Percentiles rank a stretch among this genome's conserved stretches.
Evolutionary conservation across 805 yeast genomes (phyloP).

Genomic region (Lachancea sp.): DNA sequence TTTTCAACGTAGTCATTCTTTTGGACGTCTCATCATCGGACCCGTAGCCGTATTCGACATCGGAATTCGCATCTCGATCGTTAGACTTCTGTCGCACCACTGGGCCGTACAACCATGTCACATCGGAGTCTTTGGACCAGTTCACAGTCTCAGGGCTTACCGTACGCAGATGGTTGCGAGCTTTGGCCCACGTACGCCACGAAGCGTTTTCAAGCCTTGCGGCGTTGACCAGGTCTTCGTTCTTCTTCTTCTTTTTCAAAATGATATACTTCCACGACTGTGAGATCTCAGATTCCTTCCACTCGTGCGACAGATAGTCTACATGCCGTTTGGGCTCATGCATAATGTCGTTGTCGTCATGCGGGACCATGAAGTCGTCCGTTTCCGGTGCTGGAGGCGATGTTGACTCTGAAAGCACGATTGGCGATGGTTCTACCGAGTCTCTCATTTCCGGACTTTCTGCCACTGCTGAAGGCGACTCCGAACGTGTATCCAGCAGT

Average conservation of each 20-base stretch:
- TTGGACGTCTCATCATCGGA: conserved; percentile 35
- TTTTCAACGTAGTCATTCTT: conserved; percentile 20
- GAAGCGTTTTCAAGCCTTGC: conserved; percentile 83
- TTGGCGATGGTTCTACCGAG: conserved; percentile 6
- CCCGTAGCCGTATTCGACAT: conserved; percentile 31
- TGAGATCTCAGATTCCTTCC: conserved; percentile 92
- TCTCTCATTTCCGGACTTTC: conserved; percentile 4
- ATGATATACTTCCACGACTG: conserved; percentile 95
- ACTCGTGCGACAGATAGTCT: conserved; percentile 88
- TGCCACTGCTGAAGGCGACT: conserved; percentile 26
- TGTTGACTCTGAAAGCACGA: conserved; percentile 21
- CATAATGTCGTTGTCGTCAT: conserved; percentile 76
- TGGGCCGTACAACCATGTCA: conserved; percentile 98
- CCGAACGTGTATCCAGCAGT: conserved; percentile 61
- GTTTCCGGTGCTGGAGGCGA: conserved; percentile 34
- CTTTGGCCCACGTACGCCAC: conserved; percentile 98
- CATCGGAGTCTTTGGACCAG: conserved; percentile 96
- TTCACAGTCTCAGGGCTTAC: conserved; percentile 87
- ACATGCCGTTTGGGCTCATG: conserved; percentile 86
- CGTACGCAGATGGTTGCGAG: conserved; percentile 68
- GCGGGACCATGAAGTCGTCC: conserved; percentile 40
- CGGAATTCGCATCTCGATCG: conserved; percentile 4
- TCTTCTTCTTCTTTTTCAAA: conserved; percentile 51
- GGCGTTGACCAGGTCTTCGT: conserved; percentile 65
- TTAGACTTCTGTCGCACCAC: conserved; percentile 22